Base-by-base conservation (phyloP, 208 protist species). In the Naegleria gruberi region DNA sequence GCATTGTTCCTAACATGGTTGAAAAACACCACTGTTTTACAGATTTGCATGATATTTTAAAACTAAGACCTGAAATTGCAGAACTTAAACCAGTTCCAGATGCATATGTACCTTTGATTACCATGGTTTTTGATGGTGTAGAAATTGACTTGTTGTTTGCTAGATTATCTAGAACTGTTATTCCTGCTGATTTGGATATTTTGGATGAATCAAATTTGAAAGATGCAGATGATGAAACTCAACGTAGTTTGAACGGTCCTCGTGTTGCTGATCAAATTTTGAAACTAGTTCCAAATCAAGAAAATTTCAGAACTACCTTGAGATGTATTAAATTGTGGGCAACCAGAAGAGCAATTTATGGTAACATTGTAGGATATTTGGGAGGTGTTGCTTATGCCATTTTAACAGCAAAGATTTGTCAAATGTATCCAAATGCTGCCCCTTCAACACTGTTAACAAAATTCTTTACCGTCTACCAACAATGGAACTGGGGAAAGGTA, bases 371-470 rank as follows among this genome's bases (percentile, higher is more conserved):
- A 90, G 98, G 98, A 46, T 99, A 98, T 92, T 95, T 98, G 0
- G 98, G 97, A 41, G 98, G 98, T 93, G 96, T 99, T 83, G 97
- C 97, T 51, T 99, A 97, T 96, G 98, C 98, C 30, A 96, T 99
- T 73, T 92, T 99, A 26, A 94, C 95, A 7, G 98, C 98, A 7
- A 96, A 98, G 92, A 96, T 98, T 40, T 99, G 97, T 90, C 98
- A 99, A 94, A 95, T 98, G 73, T 99, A 99, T 93, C 98, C 98
- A 15, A 98, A 98, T 89, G 97, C 98, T 77, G 94, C 95, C 89
- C 94, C 97, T 7, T 94, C 94, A 1, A 96, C 95, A 6, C 93
- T 98, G 89, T 93, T 99, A n/a, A 92, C 93, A 17, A 92, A 95
- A 77, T 99, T 99, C 92, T 99, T 99, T 91, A 93, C 93, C 41